phyloP scores from a whole-genome alignment of 768 basidiomycete species.

The Lentinus tigrinus region DNA sequence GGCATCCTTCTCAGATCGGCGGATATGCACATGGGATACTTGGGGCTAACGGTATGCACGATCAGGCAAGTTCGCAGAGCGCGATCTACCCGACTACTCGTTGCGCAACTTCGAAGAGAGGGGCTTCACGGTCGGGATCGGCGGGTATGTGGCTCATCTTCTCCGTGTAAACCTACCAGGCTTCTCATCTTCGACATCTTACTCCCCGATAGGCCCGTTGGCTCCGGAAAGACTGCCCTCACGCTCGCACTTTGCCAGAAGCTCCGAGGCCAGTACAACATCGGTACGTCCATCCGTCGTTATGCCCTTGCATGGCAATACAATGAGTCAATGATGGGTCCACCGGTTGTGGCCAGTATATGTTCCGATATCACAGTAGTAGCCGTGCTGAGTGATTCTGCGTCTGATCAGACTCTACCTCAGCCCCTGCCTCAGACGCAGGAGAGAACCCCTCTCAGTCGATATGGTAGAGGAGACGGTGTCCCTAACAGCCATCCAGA shows the following conservation, averaged over 20 bases:
- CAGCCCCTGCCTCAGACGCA: too few species aligned
- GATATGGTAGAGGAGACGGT: too few species aligned
- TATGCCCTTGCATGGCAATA: too few species aligned
- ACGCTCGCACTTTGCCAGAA: slow-evolving; percentile 86
- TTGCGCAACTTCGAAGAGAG: slow-evolving; percentile 85
- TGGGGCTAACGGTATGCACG: slow-evolving; percentile 1
- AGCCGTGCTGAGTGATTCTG: too few species aligned
- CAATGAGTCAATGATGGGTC: too few species aligned
- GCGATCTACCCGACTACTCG: slow-evolving; percentile 89
- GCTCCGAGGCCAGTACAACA: slow-evolving; percentile 83
- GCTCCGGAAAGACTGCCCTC: slow-evolving; percentile 95
- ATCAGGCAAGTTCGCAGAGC: slow-evolving; percentile 85
- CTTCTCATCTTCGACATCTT: neutral
- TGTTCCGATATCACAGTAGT: too few species aligned
- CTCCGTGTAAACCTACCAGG: neutral
- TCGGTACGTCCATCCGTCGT: slow-evolving; percentile 60
- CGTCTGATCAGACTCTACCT: neutral
- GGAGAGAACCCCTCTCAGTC: too few species aligned
- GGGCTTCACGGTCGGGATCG: slow-evolving; percentile 97
- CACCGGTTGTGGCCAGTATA: too few species aligned
- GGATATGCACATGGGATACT: neutral
- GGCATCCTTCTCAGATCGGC: neutral
- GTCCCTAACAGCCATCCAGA: too few species aligned
- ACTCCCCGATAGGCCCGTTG: slow-evolving; percentile 70
- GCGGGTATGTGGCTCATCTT: slow-evolving; percentile 63